phyloP scores from a whole-genome alignment of 129 eudicot genomes.

The Centaurea solstitialis region DNA sequence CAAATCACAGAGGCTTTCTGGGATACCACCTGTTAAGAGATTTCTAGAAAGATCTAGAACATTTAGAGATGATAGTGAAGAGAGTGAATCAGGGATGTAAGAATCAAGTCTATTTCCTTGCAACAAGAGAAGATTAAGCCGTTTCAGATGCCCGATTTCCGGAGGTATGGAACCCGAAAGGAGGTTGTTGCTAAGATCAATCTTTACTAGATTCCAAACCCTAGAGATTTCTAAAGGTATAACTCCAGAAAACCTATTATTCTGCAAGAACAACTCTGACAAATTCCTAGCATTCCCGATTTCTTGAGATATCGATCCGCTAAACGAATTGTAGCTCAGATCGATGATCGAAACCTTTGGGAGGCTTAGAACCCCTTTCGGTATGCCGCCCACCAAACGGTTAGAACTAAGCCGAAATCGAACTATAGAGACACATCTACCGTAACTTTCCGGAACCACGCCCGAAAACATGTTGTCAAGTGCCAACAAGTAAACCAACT shows the following conservation, averaged over 20 bases:
- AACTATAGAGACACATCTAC: slow-evolving; percentile 52
- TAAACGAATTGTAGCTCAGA: slow-evolving; percentile 54
- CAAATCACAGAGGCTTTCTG: slow-evolving; percentile 67
- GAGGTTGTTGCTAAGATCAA: slow-evolving; percentile 78
- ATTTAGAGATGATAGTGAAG: slow-evolving; percentile 56
- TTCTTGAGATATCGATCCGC: slow-evolving; percentile 53
- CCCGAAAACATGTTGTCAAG: slow-evolving; percentile 71
- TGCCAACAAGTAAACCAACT: slow-evolving; percentile 57
- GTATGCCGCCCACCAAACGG: slow-evolving; percentile 54
- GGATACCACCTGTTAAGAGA: slow-evolving; percentile 62
- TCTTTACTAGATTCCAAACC: slow-evolving; percentile 60
- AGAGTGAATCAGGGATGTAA: slow-evolving; percentile 66
- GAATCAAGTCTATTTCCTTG: slow-evolving; percentile 65
- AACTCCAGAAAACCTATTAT: slow-evolving; percentile 60
- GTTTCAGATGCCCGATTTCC: slow-evolving; percentile 59
- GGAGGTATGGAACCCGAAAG: slow-evolving; percentile 78
- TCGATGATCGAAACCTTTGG: slow-evolving; percentile 74
- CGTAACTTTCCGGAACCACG: slow-evolving; percentile 52
- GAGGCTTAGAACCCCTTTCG: slow-evolving; percentile 56
- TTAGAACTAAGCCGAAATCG: slow-evolving; percentile 81
- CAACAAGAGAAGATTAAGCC: slow-evolving; percentile 56
- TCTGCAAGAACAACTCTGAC: slow-evolving; percentile 69
- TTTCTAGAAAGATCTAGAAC: slow-evolving; percentile 78
- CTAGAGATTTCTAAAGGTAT: slow-evolving; percentile 68
- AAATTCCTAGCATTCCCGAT: slow-evolving; percentile 62